Evolutionary conservation across 441 rosid genomes (phyloP).

Genomic region (Capsella rubella): DNA sequence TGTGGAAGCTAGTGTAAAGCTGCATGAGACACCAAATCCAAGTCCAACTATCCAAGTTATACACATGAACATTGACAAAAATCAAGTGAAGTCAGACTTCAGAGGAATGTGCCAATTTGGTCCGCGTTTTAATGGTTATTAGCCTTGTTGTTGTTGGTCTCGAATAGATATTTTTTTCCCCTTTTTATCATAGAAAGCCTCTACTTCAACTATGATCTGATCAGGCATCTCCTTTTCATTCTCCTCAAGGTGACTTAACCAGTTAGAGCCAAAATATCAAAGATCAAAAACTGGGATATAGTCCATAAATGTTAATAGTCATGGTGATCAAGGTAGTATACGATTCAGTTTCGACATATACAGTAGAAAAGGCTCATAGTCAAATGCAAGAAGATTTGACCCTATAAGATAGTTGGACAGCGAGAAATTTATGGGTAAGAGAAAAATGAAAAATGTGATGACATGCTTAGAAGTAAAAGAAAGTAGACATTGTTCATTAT

Average conservation of each 20-base stretch:
- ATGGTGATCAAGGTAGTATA: no score
- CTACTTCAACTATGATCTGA: constrained; percentile 66
- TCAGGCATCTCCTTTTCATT: constrained; percentile 59
- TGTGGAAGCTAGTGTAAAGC: constrained; percentile 60
- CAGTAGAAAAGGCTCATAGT: no score
- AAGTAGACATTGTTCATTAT: no score
- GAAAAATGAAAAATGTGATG: no score
- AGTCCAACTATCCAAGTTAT: no score
- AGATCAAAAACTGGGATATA: not conserved
- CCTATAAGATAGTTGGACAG: no score
- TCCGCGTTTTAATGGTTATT: constrained; percentile 63
- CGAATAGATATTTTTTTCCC: constrained; percentile 44
- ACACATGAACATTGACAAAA: no score
- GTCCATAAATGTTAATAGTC: not conserved
- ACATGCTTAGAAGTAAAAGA: no score
- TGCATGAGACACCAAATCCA: constrained; percentile 34
- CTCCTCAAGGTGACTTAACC: constrained; percentile 60
- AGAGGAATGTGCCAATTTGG: not conserved
- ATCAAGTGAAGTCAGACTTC: not conserved
- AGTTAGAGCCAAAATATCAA: constrained; percentile 6
- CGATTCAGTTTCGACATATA: no score
- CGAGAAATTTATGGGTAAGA: no score
- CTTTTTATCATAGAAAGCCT: constrained; percentile 62
- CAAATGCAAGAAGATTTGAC: not conserved
- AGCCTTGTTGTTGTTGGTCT: constrained; percentile 56